phyloP scores from a whole-genome alignment of 345 rosid genomes.

The Aquilaria malaccensis region DNA sequence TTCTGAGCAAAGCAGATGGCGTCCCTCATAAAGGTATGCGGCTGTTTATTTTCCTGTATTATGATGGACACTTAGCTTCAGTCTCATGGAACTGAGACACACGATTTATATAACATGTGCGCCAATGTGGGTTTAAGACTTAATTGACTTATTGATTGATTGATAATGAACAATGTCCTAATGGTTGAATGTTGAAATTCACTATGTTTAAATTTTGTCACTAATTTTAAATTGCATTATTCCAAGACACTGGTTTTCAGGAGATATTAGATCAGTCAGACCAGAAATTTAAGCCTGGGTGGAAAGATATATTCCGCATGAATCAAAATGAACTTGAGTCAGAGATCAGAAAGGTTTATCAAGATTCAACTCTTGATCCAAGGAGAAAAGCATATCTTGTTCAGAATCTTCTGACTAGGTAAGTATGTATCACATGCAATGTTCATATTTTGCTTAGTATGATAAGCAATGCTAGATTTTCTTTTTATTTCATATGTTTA shows the following conservation, averaged over 20 bases:
- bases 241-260: constrained; percentile 39
- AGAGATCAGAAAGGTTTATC: constrained; percentile 61
- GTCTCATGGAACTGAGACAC: no score
- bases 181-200: no score
- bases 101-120: no score
- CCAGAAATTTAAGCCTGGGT: constrained; percentile 88
- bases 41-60: no score
- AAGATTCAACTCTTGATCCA: constrained; percentile 59
- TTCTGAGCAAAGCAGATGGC: constrained; percentile 33
- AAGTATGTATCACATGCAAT: constrained; percentile 3
- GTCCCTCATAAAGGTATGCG: constrained; percentile 39
- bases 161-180: no score
- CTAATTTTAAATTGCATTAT: no score
- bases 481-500: neutral
- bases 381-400: constrained; percentile 63
- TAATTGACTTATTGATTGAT: no score
- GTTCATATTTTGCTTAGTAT: constrained; percentile 3
- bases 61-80: no score
- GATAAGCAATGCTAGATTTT: neutral
- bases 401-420: constrained; percentile 68
- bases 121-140: no score
- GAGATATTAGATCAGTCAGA: constrained; percentile 62
- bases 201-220: no score
- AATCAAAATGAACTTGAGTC: constrained; percentile 70
- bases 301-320: constrained; percentile 94